Evolutionary conservation across 2,329 filamentous ascomycete species (phyloP).

Genomic region (Chlorencoelia australis): DNA sequence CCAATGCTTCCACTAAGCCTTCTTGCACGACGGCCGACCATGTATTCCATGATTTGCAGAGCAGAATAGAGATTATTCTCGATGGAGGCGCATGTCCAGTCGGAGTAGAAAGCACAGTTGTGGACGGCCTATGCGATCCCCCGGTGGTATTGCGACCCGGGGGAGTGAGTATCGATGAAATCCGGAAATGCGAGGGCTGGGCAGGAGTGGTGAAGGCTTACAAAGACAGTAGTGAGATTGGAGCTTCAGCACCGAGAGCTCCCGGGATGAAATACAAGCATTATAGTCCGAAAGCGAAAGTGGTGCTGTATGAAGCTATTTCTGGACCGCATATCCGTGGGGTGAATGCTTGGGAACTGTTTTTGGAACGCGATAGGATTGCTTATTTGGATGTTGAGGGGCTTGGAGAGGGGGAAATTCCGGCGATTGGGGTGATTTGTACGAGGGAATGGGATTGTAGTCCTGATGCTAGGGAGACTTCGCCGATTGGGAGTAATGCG

Average conservation of each 20-base stretch:
- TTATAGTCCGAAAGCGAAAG: conserved; percentile 82
- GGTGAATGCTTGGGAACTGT: too few species aligned
- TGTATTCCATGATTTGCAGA: conserved; percentile 74
- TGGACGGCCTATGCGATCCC: conserved; percentile 75
- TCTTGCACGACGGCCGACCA: conserved; percentile 87
- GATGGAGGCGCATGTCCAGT: conserved; percentile 82
- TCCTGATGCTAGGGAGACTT: too few species aligned
- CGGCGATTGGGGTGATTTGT: conserved; percentile 31
- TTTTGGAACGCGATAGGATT: too few species aligned
- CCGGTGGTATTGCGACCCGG: conserved; percentile 79
- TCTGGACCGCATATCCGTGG: too few species aligned
- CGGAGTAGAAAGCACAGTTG: conserved; percentile 93
- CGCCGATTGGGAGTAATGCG: too few species aligned
- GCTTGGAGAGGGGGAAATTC: too few species aligned
- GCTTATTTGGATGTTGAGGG: too few species aligned
- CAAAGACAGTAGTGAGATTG: conserved; percentile 61
- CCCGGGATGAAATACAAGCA: conserved; percentile 99
- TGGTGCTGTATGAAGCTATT: conserved; percentile 73
- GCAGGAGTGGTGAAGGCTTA: conserved; percentile 68
- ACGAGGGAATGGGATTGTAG: conserved; percentile 3
- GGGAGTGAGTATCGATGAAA: conserved; percentile 72
- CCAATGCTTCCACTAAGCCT: conserved; percentile 88
- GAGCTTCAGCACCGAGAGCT: conserved; percentile 61
- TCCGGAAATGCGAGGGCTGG: conserved; percentile 70
- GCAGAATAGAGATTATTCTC: conserved; percentile 75